Base-by-base conservation (phyloP, 1,284 basidiomycete genomes). In the Heterobasidion parviporum region DNA sequence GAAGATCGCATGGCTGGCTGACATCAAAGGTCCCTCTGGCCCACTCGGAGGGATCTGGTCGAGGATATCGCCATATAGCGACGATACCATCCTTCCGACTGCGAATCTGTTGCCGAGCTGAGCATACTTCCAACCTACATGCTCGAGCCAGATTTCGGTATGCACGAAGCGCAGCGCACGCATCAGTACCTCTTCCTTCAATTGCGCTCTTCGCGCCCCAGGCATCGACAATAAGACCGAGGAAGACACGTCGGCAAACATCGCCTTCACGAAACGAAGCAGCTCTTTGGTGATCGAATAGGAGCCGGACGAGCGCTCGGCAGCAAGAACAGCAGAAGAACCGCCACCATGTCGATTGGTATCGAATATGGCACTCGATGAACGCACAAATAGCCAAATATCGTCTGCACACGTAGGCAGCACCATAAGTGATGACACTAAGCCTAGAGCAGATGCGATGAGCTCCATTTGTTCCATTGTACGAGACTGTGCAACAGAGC, bases 311-410 rank as follows among this genome's bases (percentile, higher is more conserved):
- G 81, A 72, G 36, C 87, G 78, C 67, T 94, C 93, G 0, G 81
- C 73, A 0, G 83, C 77, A 45, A 94, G 75, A 1, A 89, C 81
- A n/a, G 79, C 74, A 1, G 83, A 81, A 8, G 82, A 79, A 58
- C 81, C 81, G 3, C 79, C 80, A 34, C 74, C 71, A 6, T 73
- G 68, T 45, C 73, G 73, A 20, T 81, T 80, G 5, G 82, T 77
- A 14, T 89, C 88, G 66, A 94, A 92, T 15, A 95, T 74, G 6
- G 84, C 75, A 1, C 82, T 76, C 1, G 90, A 87, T 2, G 89
- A 90, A 10, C 91, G 85, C 33, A 93, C 79, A 63, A 87, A 92
- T 6, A 93, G 74, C 92, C 93, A 95, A 16, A 94, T 87, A 1
- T 87, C 80, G 56, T 83, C 83, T 1, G 91, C 86, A 63, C 87